These are phyloP conservation scores for Phytophthora hibernalis DNA, from an alignment of 352 stramenopile species.

Conservation along the genomic window DNA sequence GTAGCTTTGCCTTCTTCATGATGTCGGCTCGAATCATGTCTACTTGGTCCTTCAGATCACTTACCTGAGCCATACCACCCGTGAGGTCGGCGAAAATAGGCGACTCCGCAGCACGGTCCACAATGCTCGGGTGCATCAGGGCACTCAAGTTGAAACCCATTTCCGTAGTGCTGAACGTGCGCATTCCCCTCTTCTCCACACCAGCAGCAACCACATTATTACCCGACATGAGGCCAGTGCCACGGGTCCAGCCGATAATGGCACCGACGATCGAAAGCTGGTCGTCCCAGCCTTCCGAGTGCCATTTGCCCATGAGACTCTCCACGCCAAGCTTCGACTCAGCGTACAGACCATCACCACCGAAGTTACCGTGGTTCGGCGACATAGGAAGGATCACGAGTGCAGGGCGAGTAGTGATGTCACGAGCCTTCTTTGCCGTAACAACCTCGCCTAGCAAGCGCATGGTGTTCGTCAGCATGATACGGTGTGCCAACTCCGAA, in stretches of 20 bases:
- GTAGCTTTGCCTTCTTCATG: constrained; percentile 64
- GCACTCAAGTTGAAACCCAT: constrained; percentile 91
- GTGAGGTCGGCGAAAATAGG: constrained; percentile 85
- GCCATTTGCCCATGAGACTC: constrained; percentile 89
- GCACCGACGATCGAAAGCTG: constrained; percentile 86
- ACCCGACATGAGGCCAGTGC: constrained; percentile 85
- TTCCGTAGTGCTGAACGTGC: constrained; percentile 89
- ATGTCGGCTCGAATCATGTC: constrained; percentile 61
- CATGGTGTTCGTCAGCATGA: constrained; percentile 91
- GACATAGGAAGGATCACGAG: constrained; percentile 83
- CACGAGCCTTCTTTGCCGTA: constrained; percentile 74
- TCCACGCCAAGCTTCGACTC: constrained; percentile 91
- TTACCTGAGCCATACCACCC: constrained; percentile 79
- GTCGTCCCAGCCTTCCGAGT: constrained; percentile 87
- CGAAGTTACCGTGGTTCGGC: constrained; percentile 89
- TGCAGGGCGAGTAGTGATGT: constrained; percentile 77
- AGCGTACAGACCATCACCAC: constrained; percentile 87
- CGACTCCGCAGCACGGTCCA: constrained; percentile 70
- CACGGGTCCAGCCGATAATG: constrained; percentile 90
- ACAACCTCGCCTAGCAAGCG: constrained; percentile 84
- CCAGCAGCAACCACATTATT: constrained; percentile 88
- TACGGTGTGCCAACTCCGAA: constrained; percentile 84
- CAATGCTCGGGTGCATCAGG: constrained; percentile 82
- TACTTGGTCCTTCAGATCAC: constrained; percentile 73
- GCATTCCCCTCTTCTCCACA: constrained; percentile 81